Conservation (phyloP, 148 eudicot genomes). For the Rheum nobile region DNA sequence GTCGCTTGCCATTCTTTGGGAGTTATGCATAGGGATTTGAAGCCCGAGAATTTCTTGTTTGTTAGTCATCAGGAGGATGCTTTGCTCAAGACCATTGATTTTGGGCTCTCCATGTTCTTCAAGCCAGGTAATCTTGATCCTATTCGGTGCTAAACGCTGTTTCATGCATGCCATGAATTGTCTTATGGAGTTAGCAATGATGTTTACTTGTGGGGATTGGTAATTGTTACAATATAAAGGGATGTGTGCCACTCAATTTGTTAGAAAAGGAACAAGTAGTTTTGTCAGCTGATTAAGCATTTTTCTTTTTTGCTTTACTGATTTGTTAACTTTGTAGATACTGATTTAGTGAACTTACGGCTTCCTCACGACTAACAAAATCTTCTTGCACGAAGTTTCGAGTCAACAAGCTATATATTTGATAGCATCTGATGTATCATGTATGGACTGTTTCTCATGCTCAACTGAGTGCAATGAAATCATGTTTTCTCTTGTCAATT, state of each 20-base stretch:
- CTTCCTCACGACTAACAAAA: too few species aligned
- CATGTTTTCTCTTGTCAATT: not conserved
- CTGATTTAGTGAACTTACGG: too few species aligned
- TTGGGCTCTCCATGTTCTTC: constrained; percentile 19
- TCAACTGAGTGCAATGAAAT: not conserved
- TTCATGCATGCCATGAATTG: not conserved
- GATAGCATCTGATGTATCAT: not conserved
- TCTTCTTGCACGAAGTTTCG: too few species aligned
- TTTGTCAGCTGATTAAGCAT: not conserved
- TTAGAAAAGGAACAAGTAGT: not conserved
- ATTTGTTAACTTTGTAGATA: too few species aligned
- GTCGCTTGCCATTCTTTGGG: constrained; percentile 17
- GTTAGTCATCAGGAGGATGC: constrained; percentile 12
- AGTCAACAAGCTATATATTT: too few species aligned
- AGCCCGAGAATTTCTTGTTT: constrained; percentile 17
- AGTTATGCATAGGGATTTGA: constrained; percentile 13
- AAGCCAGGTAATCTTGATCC: constrained; percentile 8
- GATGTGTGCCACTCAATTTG: not conserved
- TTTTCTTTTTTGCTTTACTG: too few species aligned
- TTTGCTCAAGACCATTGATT: constrained; percentile 17
- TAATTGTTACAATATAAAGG: not conserved
- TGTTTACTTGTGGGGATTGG: not conserved
- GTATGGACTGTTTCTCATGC: not conserved
- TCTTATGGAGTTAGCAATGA: not conserved
- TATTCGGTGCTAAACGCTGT: not conserved